Conservation (phyloP, 768 basidiomycete species). For the Suillus tomentosus region DNA sequence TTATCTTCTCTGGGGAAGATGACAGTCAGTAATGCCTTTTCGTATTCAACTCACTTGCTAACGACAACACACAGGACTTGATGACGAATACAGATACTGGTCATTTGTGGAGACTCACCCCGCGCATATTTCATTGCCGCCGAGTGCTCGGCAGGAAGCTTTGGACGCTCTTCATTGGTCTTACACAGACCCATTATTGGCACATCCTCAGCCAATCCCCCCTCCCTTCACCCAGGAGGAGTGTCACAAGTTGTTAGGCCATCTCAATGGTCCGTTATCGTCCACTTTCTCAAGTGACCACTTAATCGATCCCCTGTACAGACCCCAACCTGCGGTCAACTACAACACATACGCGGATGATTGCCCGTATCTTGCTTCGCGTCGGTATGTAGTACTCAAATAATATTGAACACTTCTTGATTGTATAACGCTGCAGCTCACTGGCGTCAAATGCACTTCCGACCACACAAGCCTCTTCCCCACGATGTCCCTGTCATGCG, state of each 20-base stretch:
- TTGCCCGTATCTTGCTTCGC: constrained; percentile 68
- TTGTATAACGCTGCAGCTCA: constrained; percentile 38
- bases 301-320: constrained; percentile 11
- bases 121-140: constrained; percentile 62
- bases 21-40: constrained; percentile 39
- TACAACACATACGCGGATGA: constrained; percentile 59
- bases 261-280: constrained; percentile 44
- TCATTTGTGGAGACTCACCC: constrained; percentile 78
- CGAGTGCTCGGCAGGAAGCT: constrained; percentile 63
- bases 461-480: constrained; percentile 67
- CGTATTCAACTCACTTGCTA: neutral
- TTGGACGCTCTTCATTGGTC: constrained; percentile 79
- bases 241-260: constrained; percentile 68
- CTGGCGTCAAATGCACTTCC: constrained; percentile 73
- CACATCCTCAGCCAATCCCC: constrained; percentile 53
- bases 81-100: constrained; percentile 83
- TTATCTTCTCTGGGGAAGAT: constrained; percentile 32
- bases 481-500: constrained; percentile 43
- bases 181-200: constrained; percentile 76
- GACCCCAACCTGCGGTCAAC: constrained; percentile 26
- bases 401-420: constrained; percentile 4
- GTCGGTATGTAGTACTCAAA: constrained; percentile 49
- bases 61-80: constrained; percentile 50
- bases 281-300: neutral
- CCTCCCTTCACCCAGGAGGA: constrained; percentile 78